Evolutionary conservation across 148 eudicot genomes (phyloP), one percentile per base, ranked within the genome.

Genomic region (Euryodendron excelsum): DNA sequence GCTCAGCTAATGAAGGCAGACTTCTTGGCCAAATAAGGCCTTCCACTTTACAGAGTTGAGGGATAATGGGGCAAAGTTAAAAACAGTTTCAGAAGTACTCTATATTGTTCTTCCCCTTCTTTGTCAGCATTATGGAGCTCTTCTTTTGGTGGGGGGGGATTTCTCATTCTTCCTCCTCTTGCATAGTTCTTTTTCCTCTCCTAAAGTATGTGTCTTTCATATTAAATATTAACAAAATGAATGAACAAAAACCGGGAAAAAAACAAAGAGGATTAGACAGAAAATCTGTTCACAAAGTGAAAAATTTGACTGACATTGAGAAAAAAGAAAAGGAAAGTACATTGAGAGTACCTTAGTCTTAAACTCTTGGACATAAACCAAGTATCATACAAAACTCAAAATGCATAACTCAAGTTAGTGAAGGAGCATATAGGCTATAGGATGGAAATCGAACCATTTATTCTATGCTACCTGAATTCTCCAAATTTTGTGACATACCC

Each of bases 371-470:
- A 17, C 52, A 23, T 27, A 23, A 41, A 45, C 30, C 48, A 69
- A 44, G 13, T 13, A 50, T 27, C 73, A 47, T 25, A 69, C 48
- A 69, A n/a, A 69, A 34, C 55, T n/a, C 73, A 69, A 69, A 69
- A 69, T 25, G 15, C 27, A 17, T 69, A 69, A 25, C 28, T 44
- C 27, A 0, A 18, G 21, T 41, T 69, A 41, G 52, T 67, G 53
- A 70, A 45, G 74, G 47, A 21, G 36, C 45, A 48, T 28, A 27
- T 28, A 13, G 14, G 58, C 27, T 6, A 45, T 69, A 50, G 37
- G 14, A 45, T 10, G 17, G 15, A 47, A 47, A 15, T 15, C 48
- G 5, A 70, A 69, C 53, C 20, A 27, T 47, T 20, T n/a, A n/a
- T n/a, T n/a, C n/a, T n/a, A n/a, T n/a, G n/a, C n/a, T n/a, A n/a